phyloP scores from a whole-genome alignment of 179 eudicot genomes.

The Silene coronaria region DNA sequence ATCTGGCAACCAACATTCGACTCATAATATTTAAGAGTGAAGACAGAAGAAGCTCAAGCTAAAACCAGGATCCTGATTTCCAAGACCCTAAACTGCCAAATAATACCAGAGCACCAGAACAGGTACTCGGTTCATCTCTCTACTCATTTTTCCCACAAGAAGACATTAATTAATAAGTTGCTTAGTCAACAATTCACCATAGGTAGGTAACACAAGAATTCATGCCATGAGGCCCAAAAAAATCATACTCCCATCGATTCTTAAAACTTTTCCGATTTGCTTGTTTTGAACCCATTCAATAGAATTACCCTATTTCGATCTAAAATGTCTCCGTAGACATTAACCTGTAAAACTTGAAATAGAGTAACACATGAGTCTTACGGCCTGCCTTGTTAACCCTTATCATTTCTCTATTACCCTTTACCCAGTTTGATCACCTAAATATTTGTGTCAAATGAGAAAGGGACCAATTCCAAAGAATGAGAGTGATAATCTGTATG shows the following conservation, averaged over 20 bases:
- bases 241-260: not conserved
- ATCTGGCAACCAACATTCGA: not conserved
- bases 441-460: not conserved
- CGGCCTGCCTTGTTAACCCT: not conserved
- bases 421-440: not conserved
- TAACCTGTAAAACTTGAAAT: no score
- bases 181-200: not conserved
- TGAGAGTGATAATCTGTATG: not conserved
- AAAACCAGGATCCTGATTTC: not conserved
- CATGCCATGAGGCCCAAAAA: conserved; percentile 3
- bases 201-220: not conserved
- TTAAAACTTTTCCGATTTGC: no score
- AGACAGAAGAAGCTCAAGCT: not conserved
- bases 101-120: no score
- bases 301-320: no score
- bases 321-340: no score
- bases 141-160: not conserved
- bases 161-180: not conserved
- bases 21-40: not conserved
- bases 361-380: not conserved
- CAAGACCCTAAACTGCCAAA: not conserved
- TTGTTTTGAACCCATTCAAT: no score
- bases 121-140: not conserved
- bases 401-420: not conserved
- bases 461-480: not conserved